Conservation (phyloP, 2,329 filamentous ascomycete genomes). For the Ceratocystis cubensis region DNA sequence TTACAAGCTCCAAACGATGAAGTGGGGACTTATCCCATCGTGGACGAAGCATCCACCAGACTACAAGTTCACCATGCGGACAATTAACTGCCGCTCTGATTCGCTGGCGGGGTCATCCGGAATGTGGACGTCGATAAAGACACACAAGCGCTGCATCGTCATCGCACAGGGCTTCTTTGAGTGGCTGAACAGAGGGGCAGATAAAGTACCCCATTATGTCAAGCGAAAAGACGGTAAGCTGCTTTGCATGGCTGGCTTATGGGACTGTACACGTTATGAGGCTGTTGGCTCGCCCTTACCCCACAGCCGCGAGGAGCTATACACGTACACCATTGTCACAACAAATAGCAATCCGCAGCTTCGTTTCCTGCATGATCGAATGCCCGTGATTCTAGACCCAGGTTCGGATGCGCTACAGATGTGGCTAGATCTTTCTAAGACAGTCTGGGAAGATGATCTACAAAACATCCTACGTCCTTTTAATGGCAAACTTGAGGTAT, state of each 20-base stretch:
- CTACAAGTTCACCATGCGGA: slow-evolving; percentile 66
- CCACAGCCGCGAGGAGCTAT: slow-evolving; percentile 45
- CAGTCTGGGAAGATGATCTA: slow-evolving; percentile 65
- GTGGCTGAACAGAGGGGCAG: slow-evolving; percentile 75
- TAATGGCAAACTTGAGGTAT: slow-evolving; percentile 65
- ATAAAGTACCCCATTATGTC: slow-evolving; percentile 74
- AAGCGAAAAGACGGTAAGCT: slow-evolving; percentile 69
- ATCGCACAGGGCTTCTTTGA: slow-evolving; percentile 91
- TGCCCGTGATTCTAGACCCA: slow-evolving; percentile 84
- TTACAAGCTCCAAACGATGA: slow-evolving; percentile 85
- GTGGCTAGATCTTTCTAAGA: slow-evolving; percentile 65
- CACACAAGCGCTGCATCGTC: slow-evolving; percentile 74
- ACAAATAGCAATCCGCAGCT: slow-evolving; percentile 74
- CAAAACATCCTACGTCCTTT: slow-evolving; percentile 72
- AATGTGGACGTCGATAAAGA: slow-evolving; percentile 90
- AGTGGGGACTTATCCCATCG: slow-evolving; percentile 88
- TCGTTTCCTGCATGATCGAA: slow-evolving; percentile 79
- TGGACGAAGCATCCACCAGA: slow-evolving; percentile 81
- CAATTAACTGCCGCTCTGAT: slow-evolving; percentile 91
- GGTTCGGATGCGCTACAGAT: slow-evolving; percentile 54
- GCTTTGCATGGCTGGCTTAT: slow-evolving; percentile 83
- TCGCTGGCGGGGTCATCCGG: slow-evolving; percentile 62
- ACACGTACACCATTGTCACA: slow-evolving; percentile 90
- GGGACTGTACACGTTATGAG: slow-evolving; percentile 77
- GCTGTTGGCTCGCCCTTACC: slow-evolving; percentile 36